phyloP scores from a whole-genome alignment of 2,329 filamentous ascomycete genomes.

The Stachybotrys elegans region DNA sequence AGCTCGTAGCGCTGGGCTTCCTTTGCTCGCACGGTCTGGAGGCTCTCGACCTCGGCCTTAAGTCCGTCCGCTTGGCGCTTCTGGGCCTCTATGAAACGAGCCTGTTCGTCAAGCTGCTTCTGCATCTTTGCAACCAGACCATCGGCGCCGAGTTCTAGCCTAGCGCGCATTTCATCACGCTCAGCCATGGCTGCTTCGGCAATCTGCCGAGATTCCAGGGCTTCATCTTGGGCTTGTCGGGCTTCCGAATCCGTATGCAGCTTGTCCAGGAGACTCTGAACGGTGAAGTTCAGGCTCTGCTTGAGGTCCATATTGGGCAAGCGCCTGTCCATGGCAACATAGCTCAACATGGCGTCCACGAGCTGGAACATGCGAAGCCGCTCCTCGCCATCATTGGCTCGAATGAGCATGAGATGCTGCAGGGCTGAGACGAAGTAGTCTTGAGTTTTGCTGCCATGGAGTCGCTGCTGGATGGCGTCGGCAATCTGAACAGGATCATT shows the following conservation, averaged over 20 bases:
- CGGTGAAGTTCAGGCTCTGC: conserved; percentile 95
- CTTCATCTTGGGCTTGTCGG: conserved; percentile 85
- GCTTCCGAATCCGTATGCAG: conserved; percentile 95
- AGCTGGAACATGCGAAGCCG: conserved; percentile 93
- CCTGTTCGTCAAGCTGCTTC: conserved; percentile 89
- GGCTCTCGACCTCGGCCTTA: conserved; percentile 82
- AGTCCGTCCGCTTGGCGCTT: conserved; percentile 78
- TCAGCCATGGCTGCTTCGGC: conserved; percentile 95
- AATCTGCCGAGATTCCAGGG: conserved; percentile 83
- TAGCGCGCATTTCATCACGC: conserved; percentile 86
- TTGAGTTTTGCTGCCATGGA: conserved; percentile 78
- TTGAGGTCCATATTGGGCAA: conserved; percentile 96
- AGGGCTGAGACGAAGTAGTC: conserved; percentile 96
- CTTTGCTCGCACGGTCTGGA: conserved; percentile 80
- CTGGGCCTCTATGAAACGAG: conserved; percentile 85
- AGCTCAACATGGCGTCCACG: conserved; percentile 97
- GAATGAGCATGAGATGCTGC: conserved; percentile 89
- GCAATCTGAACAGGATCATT: conserved; percentile 90
- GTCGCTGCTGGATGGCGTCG: conserved; percentile 82
- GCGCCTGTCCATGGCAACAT: conserved; percentile 95
- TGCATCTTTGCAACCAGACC: conserved; percentile 90
- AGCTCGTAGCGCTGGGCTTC: conserved; percentile 93
- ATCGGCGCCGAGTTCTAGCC: conserved; percentile 87
- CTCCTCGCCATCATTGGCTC: conserved; percentile 88
- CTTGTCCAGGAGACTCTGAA: conserved; percentile 91